Conservation (phyloP, 495 filamentous ascomycete species). For the Amphirosellinia nigrospora region DNA sequence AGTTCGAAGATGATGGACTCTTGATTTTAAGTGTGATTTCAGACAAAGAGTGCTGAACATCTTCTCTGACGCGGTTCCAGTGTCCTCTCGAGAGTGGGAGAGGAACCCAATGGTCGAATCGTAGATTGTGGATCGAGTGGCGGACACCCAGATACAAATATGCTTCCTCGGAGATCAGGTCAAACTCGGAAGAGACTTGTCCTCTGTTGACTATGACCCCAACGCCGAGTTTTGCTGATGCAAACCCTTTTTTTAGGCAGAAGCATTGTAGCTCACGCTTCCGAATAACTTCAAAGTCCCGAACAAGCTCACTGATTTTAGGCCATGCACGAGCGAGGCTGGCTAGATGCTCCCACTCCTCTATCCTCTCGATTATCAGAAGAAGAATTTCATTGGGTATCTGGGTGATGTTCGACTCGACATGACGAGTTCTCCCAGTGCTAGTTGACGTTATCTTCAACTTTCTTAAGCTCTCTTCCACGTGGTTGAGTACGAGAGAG, state of each 20-base stretch:
- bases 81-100: constrained; percentile 55
- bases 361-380: constrained; percentile 44
- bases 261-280: constrained; percentile 58
- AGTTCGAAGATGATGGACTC: neutral
- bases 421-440: neutral
- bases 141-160: constrained; percentile 41
- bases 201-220: constrained; percentile 43
- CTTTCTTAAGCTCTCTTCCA: neutral
- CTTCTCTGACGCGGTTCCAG: constrained; percentile 45
- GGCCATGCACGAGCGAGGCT: constrained; percentile 46
- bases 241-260: constrained; percentile 53
- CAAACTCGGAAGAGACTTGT: constrained; percentile 54
- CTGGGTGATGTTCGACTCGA: constrained; percentile 26
- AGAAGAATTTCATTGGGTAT: constrained; percentile 53
- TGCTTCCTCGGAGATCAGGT: constrained; percentile 52
- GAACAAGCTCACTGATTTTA: constrained; percentile 42
- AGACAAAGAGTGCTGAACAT: constrained; percentile 32
- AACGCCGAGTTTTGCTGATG: constrained; percentile 49
- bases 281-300: constrained; percentile 50
- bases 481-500: neutral
- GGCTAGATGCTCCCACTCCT: constrained; percentile 46
- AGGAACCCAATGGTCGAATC: constrained; percentile 53
- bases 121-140: constrained; percentile 47
- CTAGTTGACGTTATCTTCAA: constrained; percentile 2
- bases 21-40: constrained; percentile 24